These are phyloP conservation scores for Metschnikowia amazonensis DNA, from an alignment of 805 yeast genomes.

Conservation along the genomic window DNA sequence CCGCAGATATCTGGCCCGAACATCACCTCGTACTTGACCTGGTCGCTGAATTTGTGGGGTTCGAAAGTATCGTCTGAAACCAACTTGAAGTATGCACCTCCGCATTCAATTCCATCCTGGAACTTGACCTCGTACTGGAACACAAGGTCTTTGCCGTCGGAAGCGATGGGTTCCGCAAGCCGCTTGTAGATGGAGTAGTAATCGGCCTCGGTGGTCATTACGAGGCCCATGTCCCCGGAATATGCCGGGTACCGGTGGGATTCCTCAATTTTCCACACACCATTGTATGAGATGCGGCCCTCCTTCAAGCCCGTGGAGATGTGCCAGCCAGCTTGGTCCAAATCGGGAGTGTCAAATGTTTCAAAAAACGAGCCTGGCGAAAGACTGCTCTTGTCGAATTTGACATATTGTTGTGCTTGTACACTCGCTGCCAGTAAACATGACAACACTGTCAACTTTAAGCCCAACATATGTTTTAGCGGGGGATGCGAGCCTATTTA, in stretches of 20 bases:
- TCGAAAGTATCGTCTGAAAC: constrained; percentile 39
- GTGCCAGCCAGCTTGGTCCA: constrained; percentile 35
- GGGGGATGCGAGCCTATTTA: not conserved
- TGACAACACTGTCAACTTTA: not conserved
- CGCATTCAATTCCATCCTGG: constrained; percentile 76
- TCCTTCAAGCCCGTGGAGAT: constrained; percentile 51
- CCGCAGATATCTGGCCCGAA: constrained; percentile 96
- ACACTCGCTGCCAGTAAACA: not conserved
- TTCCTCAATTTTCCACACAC: constrained; percentile 75
- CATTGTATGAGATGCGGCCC: constrained; percentile 60
- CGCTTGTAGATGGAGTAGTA: constrained; percentile 75
- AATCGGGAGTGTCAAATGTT: constrained; percentile 43
- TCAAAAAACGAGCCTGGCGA: constrained; percentile 55
- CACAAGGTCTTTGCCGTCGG: constrained; percentile 63
- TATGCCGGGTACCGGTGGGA: constrained; percentile 53
- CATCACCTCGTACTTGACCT: constrained; percentile 78
- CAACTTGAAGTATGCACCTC: constrained; percentile 86
- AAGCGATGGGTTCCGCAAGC: constrained; percentile 55
- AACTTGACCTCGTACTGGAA: constrained; percentile 86
- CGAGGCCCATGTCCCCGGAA: constrained; percentile 68
- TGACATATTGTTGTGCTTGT: constrained; percentile 21
- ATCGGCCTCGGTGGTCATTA: constrained; percentile 69
- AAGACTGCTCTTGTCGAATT: constrained; percentile 35
- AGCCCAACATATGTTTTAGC: not conserved
- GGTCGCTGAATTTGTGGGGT: constrained; percentile 52